These are phyloP conservation scores for Sclerotinia spermophila DNA, from an alignment of 2,329 filamentous ascomycete species.

Conservation along the genomic window DNA sequence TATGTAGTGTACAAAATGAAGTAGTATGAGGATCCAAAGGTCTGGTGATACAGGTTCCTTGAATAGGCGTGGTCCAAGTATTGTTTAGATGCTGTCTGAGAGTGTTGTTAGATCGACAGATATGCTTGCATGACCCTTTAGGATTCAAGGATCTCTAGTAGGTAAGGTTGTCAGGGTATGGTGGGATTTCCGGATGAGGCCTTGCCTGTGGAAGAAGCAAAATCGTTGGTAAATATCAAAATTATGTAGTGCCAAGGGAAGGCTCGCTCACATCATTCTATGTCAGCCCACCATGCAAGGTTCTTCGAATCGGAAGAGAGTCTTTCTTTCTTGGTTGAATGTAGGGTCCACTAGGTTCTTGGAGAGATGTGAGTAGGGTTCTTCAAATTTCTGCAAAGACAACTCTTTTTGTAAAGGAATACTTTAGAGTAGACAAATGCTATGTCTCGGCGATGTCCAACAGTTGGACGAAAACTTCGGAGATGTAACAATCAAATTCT, in stretches of 20 bases:
- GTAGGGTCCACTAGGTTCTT: constrained; percentile 10
- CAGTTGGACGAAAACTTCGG: constrained; percentile 5
- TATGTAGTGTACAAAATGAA: neutral
- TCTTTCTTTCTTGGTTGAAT: neutral
- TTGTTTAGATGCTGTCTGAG: neutral
- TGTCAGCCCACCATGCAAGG: neutral
- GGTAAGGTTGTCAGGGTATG: neutral
- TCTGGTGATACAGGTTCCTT: neutral
- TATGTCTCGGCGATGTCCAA: constrained; percentile 9
- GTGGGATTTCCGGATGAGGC: neutral
- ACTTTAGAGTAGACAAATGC: neutral
- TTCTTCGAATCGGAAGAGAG: neutral
- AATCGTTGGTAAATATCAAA: neutral
- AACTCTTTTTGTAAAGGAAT: neutral
- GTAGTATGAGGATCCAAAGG: constrained; percentile 7
- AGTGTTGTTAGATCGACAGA: constrained; percentile 10
- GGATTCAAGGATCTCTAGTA: neutral
- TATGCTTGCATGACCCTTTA: neutral
- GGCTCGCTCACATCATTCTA: constrained; percentile 9
- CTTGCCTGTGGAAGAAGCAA: neutral
- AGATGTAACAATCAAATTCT: constrained; percentile 13
- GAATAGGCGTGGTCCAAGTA: neutral
- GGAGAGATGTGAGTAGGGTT: constrained; percentile 9
- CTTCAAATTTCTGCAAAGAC: neutral
- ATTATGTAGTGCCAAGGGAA: neutral